Percentiles rank a stretch among this genome's conserved stretches.
These are phyloP conservation scores for Auxenochlorella protothecoides DNA, from an alignment of 139 green algal species.

Conservation along the genomic window DNA sequence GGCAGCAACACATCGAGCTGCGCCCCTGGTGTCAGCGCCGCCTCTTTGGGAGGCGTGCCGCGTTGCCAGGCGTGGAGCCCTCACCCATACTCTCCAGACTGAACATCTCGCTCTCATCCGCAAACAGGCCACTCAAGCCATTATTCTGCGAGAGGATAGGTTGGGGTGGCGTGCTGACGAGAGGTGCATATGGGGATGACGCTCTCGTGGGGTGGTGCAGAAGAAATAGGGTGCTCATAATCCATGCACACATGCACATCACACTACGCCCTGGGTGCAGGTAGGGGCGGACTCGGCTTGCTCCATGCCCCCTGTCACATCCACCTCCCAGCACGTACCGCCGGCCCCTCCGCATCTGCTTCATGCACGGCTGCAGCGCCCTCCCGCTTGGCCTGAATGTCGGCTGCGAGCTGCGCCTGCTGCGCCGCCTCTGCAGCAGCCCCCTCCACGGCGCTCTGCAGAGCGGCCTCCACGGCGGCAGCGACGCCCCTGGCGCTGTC, in stretches of 20 bases:
- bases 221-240: too few species aligned
- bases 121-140: conserved; percentile 13
- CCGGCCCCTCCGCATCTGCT: conserved; percentile 3
- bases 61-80: neutral
- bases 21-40: too few species aligned
- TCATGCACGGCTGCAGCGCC: neutral
- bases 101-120: conserved; percentile 25
- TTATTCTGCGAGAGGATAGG: neutral
- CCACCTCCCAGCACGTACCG: neutral
- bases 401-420: neutral
- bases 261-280: too few species aligned
- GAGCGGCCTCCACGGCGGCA: conserved; percentile 2
- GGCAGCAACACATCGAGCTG: too few species aligned
- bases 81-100: conserved; percentile 30
- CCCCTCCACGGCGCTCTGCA: neutral
- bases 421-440: neutral
- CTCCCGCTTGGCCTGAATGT: neutral
- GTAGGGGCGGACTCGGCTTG: too few species aligned
- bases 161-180: neutral
- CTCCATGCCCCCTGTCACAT: neutral
- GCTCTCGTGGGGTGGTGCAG: too few species aligned
- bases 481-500: conserved; percentile 17
- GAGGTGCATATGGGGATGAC: neutral
- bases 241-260: too few species aligned
- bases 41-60: too few species aligned